A percentile compares a stretch with the other conserved stretches of the same genome.
Evolutionary conservation across 495 filamentous ascomycete species (phyloP).

Genomic region (Usnea hakonensis): DNA sequence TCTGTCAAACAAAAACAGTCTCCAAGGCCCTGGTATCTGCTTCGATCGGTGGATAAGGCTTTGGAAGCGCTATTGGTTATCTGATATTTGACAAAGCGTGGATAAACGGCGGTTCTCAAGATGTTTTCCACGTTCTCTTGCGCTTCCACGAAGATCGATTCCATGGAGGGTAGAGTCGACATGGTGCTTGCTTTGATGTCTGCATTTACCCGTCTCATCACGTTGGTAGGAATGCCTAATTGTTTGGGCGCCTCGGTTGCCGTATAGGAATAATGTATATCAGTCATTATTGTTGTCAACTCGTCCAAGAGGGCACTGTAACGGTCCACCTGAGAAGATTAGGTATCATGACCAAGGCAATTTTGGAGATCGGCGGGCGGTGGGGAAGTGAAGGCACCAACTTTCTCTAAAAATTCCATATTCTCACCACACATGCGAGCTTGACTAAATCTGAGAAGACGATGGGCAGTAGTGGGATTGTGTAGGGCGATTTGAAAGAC

Average conservation of each 20-base stretch:
- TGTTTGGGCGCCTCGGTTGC: conserved; percentile 34
- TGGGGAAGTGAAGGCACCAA: too few relatives aligned
- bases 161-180: conserved; percentile 36
- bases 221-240: conserved; percentile 31
- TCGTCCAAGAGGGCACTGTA: conserved; percentile 34
- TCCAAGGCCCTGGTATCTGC: conserved; percentile 34
- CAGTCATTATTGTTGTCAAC: conserved; percentile 34
- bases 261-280: conserved; percentile 41
- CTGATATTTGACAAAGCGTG: conserved; percentile 43
- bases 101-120: conserved; percentile 39
- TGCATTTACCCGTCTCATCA: conserved; percentile 30
- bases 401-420: conserved; percentile 44
- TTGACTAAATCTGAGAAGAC: conserved; percentile 38
- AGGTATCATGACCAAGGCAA: background rate
- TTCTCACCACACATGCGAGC: conserved; percentile 36
- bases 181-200: conserved; percentile 37
- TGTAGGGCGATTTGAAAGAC: conserved; percentile 42
- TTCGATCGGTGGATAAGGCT: conserved; percentile 31
- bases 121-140: conserved; percentile 37
- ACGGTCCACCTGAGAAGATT: conserved; percentile 25
- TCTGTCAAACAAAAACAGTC: conserved; percentile 42
- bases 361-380: background rate
- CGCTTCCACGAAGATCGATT: conserved; percentile 39
- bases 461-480: conserved; percentile 37
- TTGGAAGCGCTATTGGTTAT: conserved; percentile 34